A percentile compares a stretch with the other conserved stretches of the same genome.
phyloP scores from a whole-genome alignment of 108 stramenopile species.

The Skeletonema costatum region DNA sequence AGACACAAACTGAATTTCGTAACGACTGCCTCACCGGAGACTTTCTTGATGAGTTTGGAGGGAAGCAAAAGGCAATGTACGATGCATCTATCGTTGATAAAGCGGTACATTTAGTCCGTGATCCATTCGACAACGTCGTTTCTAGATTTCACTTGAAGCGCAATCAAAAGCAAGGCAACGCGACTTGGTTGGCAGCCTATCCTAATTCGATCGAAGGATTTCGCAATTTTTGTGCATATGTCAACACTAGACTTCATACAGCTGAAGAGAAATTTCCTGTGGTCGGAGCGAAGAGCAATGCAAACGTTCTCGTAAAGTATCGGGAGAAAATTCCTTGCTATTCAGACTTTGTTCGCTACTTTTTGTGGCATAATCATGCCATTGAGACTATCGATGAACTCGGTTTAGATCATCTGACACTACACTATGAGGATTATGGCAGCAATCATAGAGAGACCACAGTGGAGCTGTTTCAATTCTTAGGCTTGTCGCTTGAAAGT shows the following conservation, averaged over 20 bases:
- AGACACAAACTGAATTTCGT: constrained; percentile 33
- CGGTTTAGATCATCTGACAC: constrained; percentile 49
- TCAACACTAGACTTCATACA: constrained; percentile 43
- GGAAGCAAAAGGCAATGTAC: constrained; percentile 26
- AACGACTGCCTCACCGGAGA: constrained; percentile 10
- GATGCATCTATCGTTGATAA: constrained; percentile 24
- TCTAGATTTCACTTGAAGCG: constrained; percentile 49
- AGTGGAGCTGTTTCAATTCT: constrained; percentile 56
- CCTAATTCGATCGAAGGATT: constrained; percentile 42
- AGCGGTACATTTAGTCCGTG: constrained; percentile 44
- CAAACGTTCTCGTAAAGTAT: constrained; percentile 13
- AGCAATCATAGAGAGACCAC: constrained; percentile 46
- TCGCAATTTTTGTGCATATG: constrained; percentile 48
- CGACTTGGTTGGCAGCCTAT: constrained; percentile 29
- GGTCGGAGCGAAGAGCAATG: neutral
- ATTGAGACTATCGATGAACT: constrained; percentile 45
- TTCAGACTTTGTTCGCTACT: constrained; percentile 41
- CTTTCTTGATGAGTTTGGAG: constrained; percentile 1
- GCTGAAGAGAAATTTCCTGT: neutral
- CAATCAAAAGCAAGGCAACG: constrained; percentile 21
- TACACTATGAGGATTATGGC: constrained; percentile 80
- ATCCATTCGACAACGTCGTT: constrained; percentile 49
- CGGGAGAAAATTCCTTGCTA: constrained; percentile 33
- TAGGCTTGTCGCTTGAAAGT: constrained; percentile 39
- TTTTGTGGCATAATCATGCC: constrained; percentile 55